Base-by-base conservation (phyloP, 2,329 filamentous ascomycete genomes). In the Thelonectria discophora region DNA sequence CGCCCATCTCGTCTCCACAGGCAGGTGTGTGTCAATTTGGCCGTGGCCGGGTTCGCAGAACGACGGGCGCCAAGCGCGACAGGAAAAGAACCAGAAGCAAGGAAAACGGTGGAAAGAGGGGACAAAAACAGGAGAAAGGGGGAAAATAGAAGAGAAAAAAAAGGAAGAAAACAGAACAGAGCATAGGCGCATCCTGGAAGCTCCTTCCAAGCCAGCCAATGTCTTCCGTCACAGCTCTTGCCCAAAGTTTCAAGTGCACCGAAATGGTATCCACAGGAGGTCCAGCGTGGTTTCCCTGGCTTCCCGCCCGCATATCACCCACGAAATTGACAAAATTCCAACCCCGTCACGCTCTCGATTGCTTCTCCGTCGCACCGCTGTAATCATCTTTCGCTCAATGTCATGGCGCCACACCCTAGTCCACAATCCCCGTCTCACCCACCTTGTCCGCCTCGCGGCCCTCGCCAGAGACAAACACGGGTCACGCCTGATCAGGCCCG, bases 401-500 rank as follows among this genome's bases (percentile, higher is more conserved):
- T 55, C 46, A 50, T 55, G 42, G 51, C 57, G 46, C 21, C 53
- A 21, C 40, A 55, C 47, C 58, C 46, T 32, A 51, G 58, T 50
- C 52, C 21, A 32, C 34, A 55, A 51, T 42, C 47, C 58, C 49
- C 55, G 52, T 60, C 52, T 46, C 50, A 47, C 49, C 45, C 21
- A 42, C 54, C 46, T 58, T 46, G 48, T 42, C 48, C 34, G 21
- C 18, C 32, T 34, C 32, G 13, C 32, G 32, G 32, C 32, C 32
- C 40, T 55, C 32, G 40, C 32, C 52, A 52, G 21, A 42, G 47
- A 55, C 58, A 51, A 45, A 17, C 37, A 34, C 45, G 51, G 51
- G 45, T 50, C 50, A 43, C 51, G 20, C 47, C 51, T 60, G 46
- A 47, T 17, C 58, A 61, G 52, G 24, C 53, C 52, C 58, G 53